Evolutionary conservation across 768 basidiomycete genomes (phyloP).

Genomic region (Baorangia bicolor): DNA sequence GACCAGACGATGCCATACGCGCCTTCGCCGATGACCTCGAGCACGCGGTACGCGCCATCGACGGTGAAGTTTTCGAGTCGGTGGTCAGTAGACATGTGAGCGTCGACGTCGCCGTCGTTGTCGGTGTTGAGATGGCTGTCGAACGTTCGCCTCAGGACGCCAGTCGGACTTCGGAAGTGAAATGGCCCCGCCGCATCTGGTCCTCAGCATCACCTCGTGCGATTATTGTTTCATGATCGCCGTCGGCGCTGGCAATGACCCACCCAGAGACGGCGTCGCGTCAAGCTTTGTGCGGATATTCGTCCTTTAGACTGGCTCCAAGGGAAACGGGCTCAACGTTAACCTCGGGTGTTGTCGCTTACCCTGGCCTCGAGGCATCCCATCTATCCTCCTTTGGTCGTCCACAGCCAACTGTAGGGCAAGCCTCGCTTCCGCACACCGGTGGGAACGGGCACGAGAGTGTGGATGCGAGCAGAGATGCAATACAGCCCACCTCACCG

Average conservation of each 20-base stretch:
- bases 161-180: conserved; percentile 26
- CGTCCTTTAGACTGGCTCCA: too few species aligned
- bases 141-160: background rate
- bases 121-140: conserved; percentile 2
- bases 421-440: background rate
- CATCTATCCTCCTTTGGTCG: background rate
- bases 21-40: conserved; percentile 91
- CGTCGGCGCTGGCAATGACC: conserved; percentile 3
- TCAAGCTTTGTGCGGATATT: background rate
- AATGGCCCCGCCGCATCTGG: background rate
- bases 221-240: background rate
- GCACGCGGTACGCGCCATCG: conserved; percentile 61
- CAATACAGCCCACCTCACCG: background rate
- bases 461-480: background rate
- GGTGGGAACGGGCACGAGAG: too few species aligned
- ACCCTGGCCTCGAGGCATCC: background rate
- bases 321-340: background rate
- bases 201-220: background rate
- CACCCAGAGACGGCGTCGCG: background rate
- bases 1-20: conserved; percentile 89
- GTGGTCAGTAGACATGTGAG: conserved; percentile 24
- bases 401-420: background rate
- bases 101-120: conserved; percentile 9
- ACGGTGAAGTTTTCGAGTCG: conserved; percentile 48
- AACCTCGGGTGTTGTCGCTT: background rate